phyloP scores from a whole-genome alignment of 257 asterid genomes.

The Handroanthus guayacan region DNA sequence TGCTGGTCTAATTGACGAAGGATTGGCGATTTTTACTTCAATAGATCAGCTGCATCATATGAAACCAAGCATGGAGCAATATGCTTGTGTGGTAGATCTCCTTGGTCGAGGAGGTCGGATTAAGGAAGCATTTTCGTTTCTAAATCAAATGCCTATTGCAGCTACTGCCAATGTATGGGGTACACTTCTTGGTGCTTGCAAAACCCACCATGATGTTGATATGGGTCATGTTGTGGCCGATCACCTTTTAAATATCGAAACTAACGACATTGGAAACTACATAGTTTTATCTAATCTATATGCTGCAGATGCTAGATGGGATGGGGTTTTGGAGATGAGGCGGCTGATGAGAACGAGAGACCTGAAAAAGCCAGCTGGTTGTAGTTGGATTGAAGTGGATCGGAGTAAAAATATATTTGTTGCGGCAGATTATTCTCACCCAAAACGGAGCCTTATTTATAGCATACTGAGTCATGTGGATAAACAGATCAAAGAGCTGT shows the following conservation, averaged over 20 bases:
- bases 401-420: slow-evolving; percentile 56
- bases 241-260: slow-evolving; percentile 48
- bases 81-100: slow-evolving; percentile 85
- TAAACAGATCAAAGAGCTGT: slow-evolving; percentile 66
- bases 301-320: slow-evolving; percentile 87
- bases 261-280: slow-evolving; percentile 67
- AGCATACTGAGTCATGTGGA: slow-evolving; percentile 56
- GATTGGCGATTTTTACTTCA: slow-evolving; percentile 64
- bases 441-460: slow-evolving; percentile 54
- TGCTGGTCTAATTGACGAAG: slow-evolving; percentile 79
- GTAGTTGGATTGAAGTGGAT: slow-evolving; percentile 93
- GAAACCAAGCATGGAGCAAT: slow-evolving; percentile 79
- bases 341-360: slow-evolving; percentile 69
- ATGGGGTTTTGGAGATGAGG: slow-evolving; percentile 78
- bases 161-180: slow-evolving; percentile 79
- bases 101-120: slow-evolving; percentile 78
- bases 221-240: slow-evolving; percentile 59
- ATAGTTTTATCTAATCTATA: slow-evolving; percentile 76
- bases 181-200: slow-evolving; percentile 75
- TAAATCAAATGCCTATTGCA: slow-evolving; percentile 62
- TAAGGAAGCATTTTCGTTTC: slow-evolving; percentile 68
- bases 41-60: slow-evolving; percentile 53
- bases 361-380: slow-evolving; percentile 87
- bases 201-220: slow-evolving; percentile 69
- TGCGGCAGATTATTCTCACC: slow-evolving; percentile 84